phyloP scores from a whole-genome alignment of 2,329 filamentous ascomycete species.

The Teratosphaeria viscida region DNA sequence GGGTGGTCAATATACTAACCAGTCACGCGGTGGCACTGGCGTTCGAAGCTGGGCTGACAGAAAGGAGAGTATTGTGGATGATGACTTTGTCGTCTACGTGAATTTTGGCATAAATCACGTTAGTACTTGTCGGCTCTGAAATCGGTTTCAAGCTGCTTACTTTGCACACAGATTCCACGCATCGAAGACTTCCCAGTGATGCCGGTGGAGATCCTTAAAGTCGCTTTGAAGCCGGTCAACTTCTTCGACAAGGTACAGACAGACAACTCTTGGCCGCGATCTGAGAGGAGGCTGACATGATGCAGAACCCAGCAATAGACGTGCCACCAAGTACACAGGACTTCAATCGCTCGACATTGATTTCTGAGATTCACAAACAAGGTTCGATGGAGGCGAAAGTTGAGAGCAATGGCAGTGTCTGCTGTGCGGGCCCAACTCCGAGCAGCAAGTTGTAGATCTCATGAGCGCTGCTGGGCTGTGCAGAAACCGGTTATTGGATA shows the following conservation, averaged over 20 bases:
- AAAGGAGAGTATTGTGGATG: conserved; percentile 45
- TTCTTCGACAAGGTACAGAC: conserved; percentile 39
- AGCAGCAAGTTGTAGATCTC: conserved; percentile 7
- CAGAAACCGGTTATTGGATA: not conserved
- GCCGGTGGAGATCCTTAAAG: conserved; percentile 47
- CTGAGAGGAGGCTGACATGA: not conserved
- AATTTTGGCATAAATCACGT: conserved; percentile 49
- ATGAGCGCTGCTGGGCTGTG: not conserved
- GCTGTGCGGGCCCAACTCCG: conserved; percentile 22
- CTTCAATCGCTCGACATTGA: conserved; percentile 33
- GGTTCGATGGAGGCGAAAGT: conserved; percentile 24
- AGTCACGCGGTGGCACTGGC: conserved; percentile 43
- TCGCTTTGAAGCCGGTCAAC: conserved; percentile 48
- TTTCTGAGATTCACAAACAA: conserved; percentile 24
- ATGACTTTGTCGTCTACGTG: conserved; percentile 47
- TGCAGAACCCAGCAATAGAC: conserved; percentile 46
- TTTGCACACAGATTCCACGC: conserved; percentile 30
- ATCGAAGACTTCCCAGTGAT: conserved; percentile 51
- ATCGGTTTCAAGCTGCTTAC: not conserved
- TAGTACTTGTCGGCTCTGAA: conserved; percentile 3
- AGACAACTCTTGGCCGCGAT: not conserved
- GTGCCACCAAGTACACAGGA: conserved; percentile 41
- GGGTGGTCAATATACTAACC: conserved; percentile 44
- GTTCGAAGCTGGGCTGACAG: conserved; percentile 40
- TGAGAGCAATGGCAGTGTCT: conserved; percentile 24